Percentiles rank a stretch among this genome's conserved stretches.
phyloP scores from a whole-genome alignment of 768 basidiomycete species.

The Collybia sordida region DNA sequence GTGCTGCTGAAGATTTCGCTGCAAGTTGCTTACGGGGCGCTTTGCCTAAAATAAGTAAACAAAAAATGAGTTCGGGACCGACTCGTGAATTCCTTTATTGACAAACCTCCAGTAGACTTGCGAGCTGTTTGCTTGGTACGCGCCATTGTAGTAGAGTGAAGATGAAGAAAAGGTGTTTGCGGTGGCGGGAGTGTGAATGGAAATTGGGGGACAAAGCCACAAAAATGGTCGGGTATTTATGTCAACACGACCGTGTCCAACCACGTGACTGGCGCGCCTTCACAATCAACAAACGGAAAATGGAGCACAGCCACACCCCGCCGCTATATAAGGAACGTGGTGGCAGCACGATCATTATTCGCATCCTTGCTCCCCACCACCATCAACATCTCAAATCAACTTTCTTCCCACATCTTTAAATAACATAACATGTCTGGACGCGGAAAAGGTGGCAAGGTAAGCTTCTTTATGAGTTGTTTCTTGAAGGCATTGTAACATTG shows the following conservation, averaged over 20 bases:
- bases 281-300: constrained; percentile 45
- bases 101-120: constrained; percentile 79
- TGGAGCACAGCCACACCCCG: constrained; percentile 46
- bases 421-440: constrained; percentile 63
- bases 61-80: constrained; percentile 44
- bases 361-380: constrained; percentile 20
- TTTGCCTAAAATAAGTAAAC: constrained; percentile 36
- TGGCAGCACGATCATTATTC: constrained; percentile 14
- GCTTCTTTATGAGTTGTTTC: constrained; percentile 9
- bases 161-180: constrained; percentile 12
- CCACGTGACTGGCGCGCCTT: constrained; percentile 39
- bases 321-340: constrained; percentile 35
- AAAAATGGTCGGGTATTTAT: constrained; percentile 20
- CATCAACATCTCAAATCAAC: constrained; percentile 18
- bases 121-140: constrained; percentile 86
- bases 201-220: constrained; percentile 1
- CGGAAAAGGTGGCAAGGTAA: constrained; percentile 76
- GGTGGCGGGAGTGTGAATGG: constrained; percentile 11
- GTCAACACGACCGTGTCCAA: constrained; percentile 19
- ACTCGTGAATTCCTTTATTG: constrained; percentile 19
- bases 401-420: neutral
- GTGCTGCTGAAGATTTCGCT: constrained; percentile 59
- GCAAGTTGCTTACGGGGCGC: constrained; percentile 74
- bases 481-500: constrained; percentile 1
- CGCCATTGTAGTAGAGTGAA: constrained; percentile 48